These are phyloP conservation scores for Parachlorella kessleri DNA, from an alignment of 139 green algal genomes.

Conservation along the genomic window DNA sequence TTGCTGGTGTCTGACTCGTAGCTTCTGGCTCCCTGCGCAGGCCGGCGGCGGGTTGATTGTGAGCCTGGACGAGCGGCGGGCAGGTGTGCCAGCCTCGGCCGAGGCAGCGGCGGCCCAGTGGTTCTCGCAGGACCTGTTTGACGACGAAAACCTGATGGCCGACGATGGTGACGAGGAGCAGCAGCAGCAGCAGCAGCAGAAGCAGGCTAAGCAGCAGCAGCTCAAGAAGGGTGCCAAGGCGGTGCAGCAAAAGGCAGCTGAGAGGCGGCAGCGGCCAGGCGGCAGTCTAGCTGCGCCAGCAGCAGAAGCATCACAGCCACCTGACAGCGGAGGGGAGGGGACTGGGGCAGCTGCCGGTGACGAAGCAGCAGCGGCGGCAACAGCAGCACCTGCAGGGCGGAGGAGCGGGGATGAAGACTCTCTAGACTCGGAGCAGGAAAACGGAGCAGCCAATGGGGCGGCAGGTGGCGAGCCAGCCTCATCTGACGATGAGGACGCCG, in stretches of 20 bases:
- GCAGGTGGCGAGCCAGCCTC: no score
- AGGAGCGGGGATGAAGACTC: conserved; percentile 7
- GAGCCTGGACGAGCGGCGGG: conserved; percentile 62
- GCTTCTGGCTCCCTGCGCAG: conserved; percentile 5
- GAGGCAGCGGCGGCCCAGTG: conserved; percentile 77
- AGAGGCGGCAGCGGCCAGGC: no score
- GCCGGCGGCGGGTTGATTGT: conserved; percentile 71
- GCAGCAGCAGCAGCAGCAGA: conserved; percentile 1
- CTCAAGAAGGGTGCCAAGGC: neutral
- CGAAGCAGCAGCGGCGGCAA: no score
- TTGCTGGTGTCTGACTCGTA: no score
- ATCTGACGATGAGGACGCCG: no score
- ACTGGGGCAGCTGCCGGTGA: no score
- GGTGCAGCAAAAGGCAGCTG: conserved; percentile 7
- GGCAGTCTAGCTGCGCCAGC: no score
- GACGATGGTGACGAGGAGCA: neutral
- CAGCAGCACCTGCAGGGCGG: conserved; percentile 11
- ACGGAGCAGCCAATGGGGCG: no score
- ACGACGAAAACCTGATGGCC: conserved; percentile 45
- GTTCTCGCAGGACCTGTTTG: conserved; percentile 86
- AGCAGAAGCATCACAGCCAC: no score
- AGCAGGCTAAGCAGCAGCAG: conserved; percentile 2
- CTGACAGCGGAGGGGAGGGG: no score
- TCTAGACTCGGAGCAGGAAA: no score
- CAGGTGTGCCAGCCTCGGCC: conserved; percentile 52